Base-by-base conservation (phyloP, 345 rosid genomes). In the Camelina neglecta region DNA sequence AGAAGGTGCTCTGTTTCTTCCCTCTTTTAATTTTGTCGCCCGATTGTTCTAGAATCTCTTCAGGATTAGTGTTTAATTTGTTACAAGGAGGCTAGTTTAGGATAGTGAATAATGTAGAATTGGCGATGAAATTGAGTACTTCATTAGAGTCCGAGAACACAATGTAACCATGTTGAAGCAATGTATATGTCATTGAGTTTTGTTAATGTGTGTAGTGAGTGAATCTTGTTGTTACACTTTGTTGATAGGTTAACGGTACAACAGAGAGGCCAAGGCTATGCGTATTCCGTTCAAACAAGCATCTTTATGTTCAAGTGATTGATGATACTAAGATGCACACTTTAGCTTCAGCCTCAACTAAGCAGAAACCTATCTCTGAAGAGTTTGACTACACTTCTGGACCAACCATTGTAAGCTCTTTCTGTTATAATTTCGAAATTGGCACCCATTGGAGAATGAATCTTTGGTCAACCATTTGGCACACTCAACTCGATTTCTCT, bases 321-420 rank as follows among this genome's bases (percentile, higher is more conserved):
- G 99, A 95, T 82, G 99, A 95, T 80, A 82, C 91, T 3, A 92
- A 92, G 89, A 95, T 92, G 97, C 99, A 92, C 81, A 95, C 99
- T 0, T 90, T 95, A 67, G 97, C 97, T 71, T 84, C 97, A 0
- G 97, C 91, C 26, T 92, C 97, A 39, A 92, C 99, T 5, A 85
- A 82, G 86, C 93, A 90, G 86, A 90, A 88, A 72, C 82, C 88
- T 11, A 63, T 92, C 75, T 82, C 86, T 1, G 87, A 89, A 76
- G 91, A 85, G 66, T 80, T 90, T 2, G 72, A 89, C 77, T 88
- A 73, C 80, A 85, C 83, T 8, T 73, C 90, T 67, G 89, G 96
- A 62, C 97, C 99, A 2, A 90, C 96, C 35, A 58, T 92, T 82
- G 97, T 93, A 85, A 87, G 96, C 84, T 47, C 49, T 21, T 51